Evolutionary conservation across 2,329 filamentous ascomycete genomes (phyloP).

Genomic region (Fusarium torulosum): DNA sequence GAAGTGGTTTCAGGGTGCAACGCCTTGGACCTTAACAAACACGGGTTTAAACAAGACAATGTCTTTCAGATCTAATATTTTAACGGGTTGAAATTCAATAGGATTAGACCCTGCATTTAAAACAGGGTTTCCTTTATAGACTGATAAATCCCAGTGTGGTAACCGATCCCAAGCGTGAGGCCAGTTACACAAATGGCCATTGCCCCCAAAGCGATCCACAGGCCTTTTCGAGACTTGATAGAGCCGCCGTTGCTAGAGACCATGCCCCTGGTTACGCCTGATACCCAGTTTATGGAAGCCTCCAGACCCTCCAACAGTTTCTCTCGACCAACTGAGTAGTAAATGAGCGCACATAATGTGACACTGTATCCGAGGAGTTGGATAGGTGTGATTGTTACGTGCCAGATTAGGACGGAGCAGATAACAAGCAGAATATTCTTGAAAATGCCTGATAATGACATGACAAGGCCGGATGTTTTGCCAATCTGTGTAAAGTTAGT

Average conservation of each 20-base stretch:
- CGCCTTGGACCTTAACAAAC: too few relatives aligned
- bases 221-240: accelerated
- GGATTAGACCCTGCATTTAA: not conserved
- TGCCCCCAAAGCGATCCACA: not conserved
- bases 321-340: not conserved
- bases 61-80: too few relatives aligned
- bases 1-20: too few relatives aligned
- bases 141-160: not conserved
- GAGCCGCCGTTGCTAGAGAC: not conserved
- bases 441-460: constrained; percentile 12
- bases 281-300: not conserved
- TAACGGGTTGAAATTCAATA: not conserved
- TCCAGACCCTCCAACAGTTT: not conserved
- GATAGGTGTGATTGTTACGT: constrained; percentile 1
- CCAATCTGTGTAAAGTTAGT: constrained; percentile 9
- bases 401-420: constrained; percentile 17
- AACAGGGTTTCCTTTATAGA: not conserved
- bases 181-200: not conserved
- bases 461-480: constrained; percentile 19
- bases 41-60: too few relatives aligned
- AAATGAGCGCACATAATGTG: constrained; percentile 4
- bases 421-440: constrained; percentile 14
- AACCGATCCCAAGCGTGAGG: not conserved
- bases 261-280: accelerated
- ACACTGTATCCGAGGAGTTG: constrained; percentile 8